Percentiles rank a stretch among this genome's conserved stretches.
These are phyloP conservation scores for Aureobasidium zeae DNA, from an alignment of 2,329 filamentous ascomycete genomes.

Conservation along the genomic window DNA sequence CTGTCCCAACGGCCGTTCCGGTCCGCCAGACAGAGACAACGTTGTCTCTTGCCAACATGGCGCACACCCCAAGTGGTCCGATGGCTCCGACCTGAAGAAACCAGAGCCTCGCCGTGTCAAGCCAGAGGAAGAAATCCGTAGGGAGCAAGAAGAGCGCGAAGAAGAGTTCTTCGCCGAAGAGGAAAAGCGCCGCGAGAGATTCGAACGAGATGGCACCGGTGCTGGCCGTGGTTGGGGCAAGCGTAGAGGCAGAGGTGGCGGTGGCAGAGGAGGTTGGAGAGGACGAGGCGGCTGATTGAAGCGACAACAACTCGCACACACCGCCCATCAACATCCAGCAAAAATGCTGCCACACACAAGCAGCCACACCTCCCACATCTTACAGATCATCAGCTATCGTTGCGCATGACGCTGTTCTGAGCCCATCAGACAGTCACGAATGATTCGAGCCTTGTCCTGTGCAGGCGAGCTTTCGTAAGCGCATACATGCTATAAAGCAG, in stretches of 20 bases:
- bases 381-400: too few species aligned
- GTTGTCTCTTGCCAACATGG: slow-evolving; percentile 59
- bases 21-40: slow-evolving; percentile 28
- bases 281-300: slow-evolving; percentile 8
- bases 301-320: neutral
- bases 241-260: slow-evolving; percentile 40
- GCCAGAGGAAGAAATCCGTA: slow-evolving; percentile 60
- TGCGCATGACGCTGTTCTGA: too few species aligned
- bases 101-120: slow-evolving; percentile 57
- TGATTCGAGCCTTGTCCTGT: too few species aligned
- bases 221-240: slow-evolving; percentile 30
- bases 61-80: slow-evolving; percentile 70
- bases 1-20: slow-evolving; percentile 63
- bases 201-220: slow-evolving; percentile 39
- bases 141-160: slow-evolving; percentile 50
- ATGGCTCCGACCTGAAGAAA: slow-evolving; percentile 54
- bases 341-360: neutral
- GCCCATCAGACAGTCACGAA: too few species aligned
- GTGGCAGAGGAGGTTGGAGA: slow-evolving; percentile 26
- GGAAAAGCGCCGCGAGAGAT: slow-evolving; percentile 35
- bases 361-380: too few species aligned
- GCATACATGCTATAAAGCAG: too few species aligned
- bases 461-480: too few species aligned
- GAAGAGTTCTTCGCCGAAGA: slow-evolving; percentile 46
- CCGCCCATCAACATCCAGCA: neutral